Conservation (phyloP, 805 yeast genomes). For the Candida pini region DNA sequence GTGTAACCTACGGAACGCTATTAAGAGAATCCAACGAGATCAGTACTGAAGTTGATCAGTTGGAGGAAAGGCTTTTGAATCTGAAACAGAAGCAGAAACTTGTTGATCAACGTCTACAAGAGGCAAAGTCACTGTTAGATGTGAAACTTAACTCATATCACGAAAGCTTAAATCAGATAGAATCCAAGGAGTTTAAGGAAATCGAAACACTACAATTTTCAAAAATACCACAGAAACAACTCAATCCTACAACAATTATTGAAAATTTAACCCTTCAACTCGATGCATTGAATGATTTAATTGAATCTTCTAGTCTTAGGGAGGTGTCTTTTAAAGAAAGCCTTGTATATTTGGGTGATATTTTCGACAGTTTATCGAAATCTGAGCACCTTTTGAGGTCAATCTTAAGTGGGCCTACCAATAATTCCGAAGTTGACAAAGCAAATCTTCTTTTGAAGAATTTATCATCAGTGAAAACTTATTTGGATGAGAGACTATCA, state of each 20-base stretch:
- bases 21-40: conserved; percentile 28
- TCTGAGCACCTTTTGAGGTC: conserved; percentile 19
- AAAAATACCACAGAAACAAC: conserved; percentile 8
- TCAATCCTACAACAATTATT: conserved; percentile 14
- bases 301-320: conserved; percentile 10
- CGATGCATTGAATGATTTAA: conserved; percentile 21
- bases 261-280: conserved; percentile 21
- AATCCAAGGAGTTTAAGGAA: conserved; percentile 15
- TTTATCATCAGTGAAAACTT: conserved; percentile 8
- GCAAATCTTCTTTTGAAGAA: conserved; percentile 11
- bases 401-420: conserved; percentile 9
- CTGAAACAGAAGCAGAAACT: conserved; percentile 32
- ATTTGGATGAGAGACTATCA: conserved; percentile 10
- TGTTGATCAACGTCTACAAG: conserved; percentile 34
- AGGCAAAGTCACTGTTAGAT: conserved; percentile 45
- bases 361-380: conserved; percentile 18
- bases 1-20: conserved; percentile 34
- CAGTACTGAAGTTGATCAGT: conserved; percentile 32
- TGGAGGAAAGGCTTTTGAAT: conserved; percentile 31
- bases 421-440: conserved; percentile 7
- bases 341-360: conserved; percentile 19
- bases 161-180: conserved; percentile 26
- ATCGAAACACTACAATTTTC: conserved; percentile 9
- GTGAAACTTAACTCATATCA: conserved; percentile 41
- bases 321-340: conserved; percentile 20